Base-by-base conservation (phyloP, 768 basidiomycete genomes). In the Holtermanniella nyarrowii region DNA sequence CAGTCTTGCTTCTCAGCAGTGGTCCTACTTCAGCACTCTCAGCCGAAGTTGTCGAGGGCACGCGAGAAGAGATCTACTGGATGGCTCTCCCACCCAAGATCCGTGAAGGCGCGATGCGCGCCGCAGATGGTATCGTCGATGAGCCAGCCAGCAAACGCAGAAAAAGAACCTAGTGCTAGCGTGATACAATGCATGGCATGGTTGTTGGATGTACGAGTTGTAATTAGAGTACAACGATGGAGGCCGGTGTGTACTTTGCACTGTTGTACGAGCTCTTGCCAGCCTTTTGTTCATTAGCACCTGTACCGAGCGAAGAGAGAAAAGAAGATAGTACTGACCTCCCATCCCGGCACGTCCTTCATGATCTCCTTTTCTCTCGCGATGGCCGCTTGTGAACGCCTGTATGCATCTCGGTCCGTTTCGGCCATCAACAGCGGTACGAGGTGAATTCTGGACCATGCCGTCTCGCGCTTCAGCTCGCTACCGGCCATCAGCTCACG, bases 401-500 rank as follows among this genome's bases (percentile, higher is more conserved):
- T 78, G 76, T 86, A 89, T 50, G 78, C 77, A 70, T 91, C 88
- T 50, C 95, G 84, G 75, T 99, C 93, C 3, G 83, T 83, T 71
- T 99, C 93, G 37, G 93, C 93, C 61, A 91, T 77, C 43, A 99
- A 78, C 52, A 96, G 71, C 10, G 93, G 95, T 26, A 90, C 83
- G 26, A 95, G 79, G 75, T 97, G 83, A 67, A 99, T 89, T 57
- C 93, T 81, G 53, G 90, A 86, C 93, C 93, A 96, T 27, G 82
- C 81, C 74, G 85, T 84, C 76, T 99, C 93, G 57, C 93, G 80
- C 70, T 85, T 77, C 40, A 97, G 77, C 75, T 99, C 93, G 73
- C 93, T 97, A 76, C 63, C n/a, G 26, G 3, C 45, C 45, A 11
- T 46, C 45, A 21, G 24, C 25, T 4, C 23, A 14, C 16, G 18